Evolutionary conservation across 2,329 filamentous ascomycete species (phyloP), one percentile per base, ranked within the genome.

Genomic region (Stagonosporopsis chrysanthemi): DNA sequence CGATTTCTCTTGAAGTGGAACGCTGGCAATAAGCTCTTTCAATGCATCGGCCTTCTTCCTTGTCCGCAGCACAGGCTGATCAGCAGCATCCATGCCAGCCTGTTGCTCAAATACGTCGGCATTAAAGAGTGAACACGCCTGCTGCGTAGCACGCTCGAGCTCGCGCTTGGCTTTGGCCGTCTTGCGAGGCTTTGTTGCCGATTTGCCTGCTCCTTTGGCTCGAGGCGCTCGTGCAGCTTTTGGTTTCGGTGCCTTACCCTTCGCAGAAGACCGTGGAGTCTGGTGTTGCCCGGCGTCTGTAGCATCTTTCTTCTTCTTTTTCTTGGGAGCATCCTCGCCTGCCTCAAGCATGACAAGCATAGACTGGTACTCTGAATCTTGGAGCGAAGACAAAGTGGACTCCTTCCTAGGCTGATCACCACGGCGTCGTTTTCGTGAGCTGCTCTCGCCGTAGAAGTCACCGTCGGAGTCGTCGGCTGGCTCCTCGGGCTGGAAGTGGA

Each of bases 21-120:
- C 63, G 22, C 72, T 76, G 0, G 75, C 72, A 33, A 81, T 72
- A 7, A 81, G 63, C 28, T 76, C 64, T 55, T 75, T 78, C 22
- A 81, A 50, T 0, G 79, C 78, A 22, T 75, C 60, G 0, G 46
- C 19, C 40, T 75, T 78, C 6, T 52, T 63, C 4, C 49, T 62
- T 0, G 65, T 59, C 1, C 24, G 60, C 40, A 77, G 71, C 0
- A 33, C 60, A 0, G 75, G 72, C 35, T 73, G 65, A 0, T 66
- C 72, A 14, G 58, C 42, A 7, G 61, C 65, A 35, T 65, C 62
- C 5, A 62, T 45, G 4, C 46, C 53, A 14, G 70, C 68, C 40
- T 77, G 73, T 44, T 76, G 71, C 1, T 49, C 24, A 36, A 77
- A 75, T 23, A 77, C 68, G 42, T 78, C 61, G 4, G 68, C 38